Evolutionary conservation across 352 stramenopile genomes (phyloP), one percentile per base, ranked within the genome.

Genomic region (Lagenidium giganteum): DNA sequence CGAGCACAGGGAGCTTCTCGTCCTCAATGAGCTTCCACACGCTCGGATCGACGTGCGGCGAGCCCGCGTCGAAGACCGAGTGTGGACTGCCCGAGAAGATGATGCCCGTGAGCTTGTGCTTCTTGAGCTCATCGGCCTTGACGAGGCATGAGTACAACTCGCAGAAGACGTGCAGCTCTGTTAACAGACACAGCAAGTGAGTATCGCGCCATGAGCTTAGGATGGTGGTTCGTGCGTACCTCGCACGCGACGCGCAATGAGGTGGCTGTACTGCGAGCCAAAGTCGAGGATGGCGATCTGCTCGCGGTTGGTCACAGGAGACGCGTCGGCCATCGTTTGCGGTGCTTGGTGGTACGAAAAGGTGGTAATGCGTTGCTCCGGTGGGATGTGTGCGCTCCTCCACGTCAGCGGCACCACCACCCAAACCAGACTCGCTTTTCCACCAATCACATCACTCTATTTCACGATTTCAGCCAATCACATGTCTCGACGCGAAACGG

Each of bases 261-360:
- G 81, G 73, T 99, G 96, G 61, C 88, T 98, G 81, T 99, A 99
- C 75, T 99, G 97, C 42, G 92, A 98, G 27, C 97, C 97, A 70
- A 99, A 99, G 81, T 99, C 97, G 34, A 99, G 80, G 70, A 99
- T 99, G 24, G 95, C 94, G 47, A 99, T 90, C 78, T 99, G 91
- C 46, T 92, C 77, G 41, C 95, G 95, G 65, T 96, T 83, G 31
- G 78, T 90, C 66, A 93, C 81, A 36, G 79, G 77, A 28, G 76
- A 87, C 28, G 59, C 38, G 41, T 88, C 73, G 45, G 64, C 54
- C 77, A 89, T 89, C 53, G 26, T 60, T 57, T 54, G 37, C 33
- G 31, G 24, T n/a, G 38, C 24, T 47, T 35, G 23, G 29, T 18
- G 32, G 28, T 26, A n/a, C 9, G 31, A 25, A 22, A 11, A 25